A percentile compares a stretch with the other conserved stretches of the same genome.
Conservation (phyloP, 2,329 filamentous ascomycete species). For the Alternaria metachromatica region DNA sequence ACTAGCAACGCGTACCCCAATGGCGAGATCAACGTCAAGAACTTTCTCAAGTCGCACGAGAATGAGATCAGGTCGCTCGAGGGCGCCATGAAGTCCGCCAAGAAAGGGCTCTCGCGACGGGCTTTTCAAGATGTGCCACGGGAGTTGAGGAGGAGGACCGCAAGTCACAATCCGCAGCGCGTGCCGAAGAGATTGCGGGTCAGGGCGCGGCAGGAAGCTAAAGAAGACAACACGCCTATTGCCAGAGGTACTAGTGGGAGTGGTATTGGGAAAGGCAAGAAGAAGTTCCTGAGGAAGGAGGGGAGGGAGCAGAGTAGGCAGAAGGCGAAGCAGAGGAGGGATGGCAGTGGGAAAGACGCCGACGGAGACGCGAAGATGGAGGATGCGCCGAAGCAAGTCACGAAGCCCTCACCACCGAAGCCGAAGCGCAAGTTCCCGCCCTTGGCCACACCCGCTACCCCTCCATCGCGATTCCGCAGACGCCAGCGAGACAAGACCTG, state of each 20-base stretch:
- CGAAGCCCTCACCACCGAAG: slow-evolving; percentile 39
- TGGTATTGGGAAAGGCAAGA: slow-evolving; percentile 54
- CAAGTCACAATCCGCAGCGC: slow-evolving; percentile 92
- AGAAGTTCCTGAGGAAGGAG: slow-evolving; percentile 70
- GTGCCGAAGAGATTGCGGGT: slow-evolving; percentile 78
- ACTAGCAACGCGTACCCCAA: slow-evolving; percentile 62
- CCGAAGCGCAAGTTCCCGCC: slow-evolving; percentile 74
- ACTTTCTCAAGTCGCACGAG: slow-evolving; percentile 83
- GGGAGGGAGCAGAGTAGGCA: slow-evolving; percentile 74
- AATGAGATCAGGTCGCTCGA: slow-evolving; percentile 90
- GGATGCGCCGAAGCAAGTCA: slow-evolving; percentile 12
- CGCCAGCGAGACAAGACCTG: slow-evolving; percentile 89
- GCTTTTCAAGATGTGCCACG: slow-evolving; percentile 93
- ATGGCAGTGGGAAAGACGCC: slow-evolving; percentile 33
- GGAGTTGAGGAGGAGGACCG: slow-evolving; percentile 82
- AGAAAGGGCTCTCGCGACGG: slow-evolving; percentile 67
- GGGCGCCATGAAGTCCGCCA: slow-evolving; percentile 78
- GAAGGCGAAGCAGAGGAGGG: slow-evolving; percentile 64
- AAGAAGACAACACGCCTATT: slow-evolving; percentile 87
- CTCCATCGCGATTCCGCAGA: slow-evolving; percentile 77
- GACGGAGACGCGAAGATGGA: slow-evolving; percentile 8
- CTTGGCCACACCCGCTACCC: slow-evolving; percentile 69
- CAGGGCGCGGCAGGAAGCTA: slow-evolving; percentile 76
- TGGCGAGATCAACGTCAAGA: slow-evolving; percentile 83
- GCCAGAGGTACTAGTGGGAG: slow-evolving; percentile 71